Evolutionary conservation across 352 stramenopile genomes (phyloP), one percentile per base, ranked within the genome.

Genomic region (Globisporangium spinosum): DNA sequence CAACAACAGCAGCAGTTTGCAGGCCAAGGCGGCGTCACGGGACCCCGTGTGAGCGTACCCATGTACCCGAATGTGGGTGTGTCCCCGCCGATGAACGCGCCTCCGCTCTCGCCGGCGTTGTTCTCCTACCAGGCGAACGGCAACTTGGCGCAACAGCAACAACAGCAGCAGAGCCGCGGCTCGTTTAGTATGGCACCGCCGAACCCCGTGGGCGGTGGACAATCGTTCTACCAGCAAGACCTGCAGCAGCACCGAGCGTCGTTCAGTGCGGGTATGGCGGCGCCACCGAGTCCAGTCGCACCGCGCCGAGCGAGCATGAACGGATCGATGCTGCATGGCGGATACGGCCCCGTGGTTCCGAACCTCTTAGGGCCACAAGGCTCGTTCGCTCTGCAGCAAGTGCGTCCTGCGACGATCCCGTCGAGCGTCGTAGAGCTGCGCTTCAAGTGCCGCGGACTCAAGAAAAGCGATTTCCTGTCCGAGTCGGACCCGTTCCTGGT

Each of bases 401-500:
- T 40, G n/a, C 65, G 34, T 2, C 22, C 57, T 2, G 47, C 65
- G 25, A 23, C 65, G 17, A 70, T 4, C 27, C 65, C 82, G 13
- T 82, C 80, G n/a, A 91, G 84, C 62, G 70, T 88, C 56, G 73
- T 91, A 56, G 80, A 89, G 64, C 77, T 93, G 54, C 80, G 82
- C 2, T 88, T 90, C 69, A 80, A 80, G 5, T 90, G 82, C 75
- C 85, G 83, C 38, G 80, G 78, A 17, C 71, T 89, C 62, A 93
- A 93, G 70, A 93, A 86, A 34, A 76, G 80, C 13, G 84, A 93
- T 32, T 69, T 90, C 27, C 64, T 90, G 25, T 90, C 82, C 57
- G 79, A 90, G 51, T 93, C 84, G 9, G 84, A 93, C 58, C 82
- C 84, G 29, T 93, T 93, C 67, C 68, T 93, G 49, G 82, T 93